Evolutionary conservation across 1,284 basidiomycete genomes (phyloP).

Genomic region (Rhodotorula sp.): DNA sequence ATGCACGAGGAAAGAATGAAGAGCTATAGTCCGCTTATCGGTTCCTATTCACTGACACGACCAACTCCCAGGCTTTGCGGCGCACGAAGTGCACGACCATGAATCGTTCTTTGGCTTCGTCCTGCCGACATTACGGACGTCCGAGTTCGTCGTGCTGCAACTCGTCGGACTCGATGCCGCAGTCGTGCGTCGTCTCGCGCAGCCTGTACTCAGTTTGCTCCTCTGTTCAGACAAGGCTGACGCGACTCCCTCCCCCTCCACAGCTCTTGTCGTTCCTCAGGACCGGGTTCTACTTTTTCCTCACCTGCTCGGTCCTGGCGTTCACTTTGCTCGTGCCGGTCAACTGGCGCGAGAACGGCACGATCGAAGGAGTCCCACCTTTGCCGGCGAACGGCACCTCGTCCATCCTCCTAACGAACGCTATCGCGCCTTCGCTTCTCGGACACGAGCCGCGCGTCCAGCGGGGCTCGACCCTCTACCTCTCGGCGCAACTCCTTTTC

Average conservation of each 20-base stretch:
- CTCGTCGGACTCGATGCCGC: constrained; percentile 95
- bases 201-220: not conserved
- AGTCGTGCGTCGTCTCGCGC: constrained; percentile 59
- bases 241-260: fast-evolving
- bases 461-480: constrained; percentile 47
- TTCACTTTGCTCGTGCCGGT: constrained; percentile 79
- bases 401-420: constrained; percentile 29
- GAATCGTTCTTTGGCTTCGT: constrained; percentile 92
- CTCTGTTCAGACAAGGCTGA: not conserved
- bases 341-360: constrained; percentile 71
- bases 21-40: not conserved
- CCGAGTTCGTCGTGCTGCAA: constrained; percentile 90
- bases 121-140: constrained; percentile 80
- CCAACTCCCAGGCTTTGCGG: constrained; percentile 67
- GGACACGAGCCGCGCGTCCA: constrained; percentile 38
- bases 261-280: constrained; percentile 93
- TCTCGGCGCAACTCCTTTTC: constrained; percentile 75
- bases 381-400: constrained; percentile 53
- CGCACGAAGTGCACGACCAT: constrained; percentile 79
- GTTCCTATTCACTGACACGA: not conserved
- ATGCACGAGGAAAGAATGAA: constrained; percentile 27
- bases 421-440: constrained; percentile 39
- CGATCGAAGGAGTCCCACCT: constrained; percentile 57
- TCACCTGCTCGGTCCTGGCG: constrained; percentile 71
- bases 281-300: constrained; percentile 86